Conservation (phyloP, 805 yeast species). For the Barnettozyma californica region DNA sequence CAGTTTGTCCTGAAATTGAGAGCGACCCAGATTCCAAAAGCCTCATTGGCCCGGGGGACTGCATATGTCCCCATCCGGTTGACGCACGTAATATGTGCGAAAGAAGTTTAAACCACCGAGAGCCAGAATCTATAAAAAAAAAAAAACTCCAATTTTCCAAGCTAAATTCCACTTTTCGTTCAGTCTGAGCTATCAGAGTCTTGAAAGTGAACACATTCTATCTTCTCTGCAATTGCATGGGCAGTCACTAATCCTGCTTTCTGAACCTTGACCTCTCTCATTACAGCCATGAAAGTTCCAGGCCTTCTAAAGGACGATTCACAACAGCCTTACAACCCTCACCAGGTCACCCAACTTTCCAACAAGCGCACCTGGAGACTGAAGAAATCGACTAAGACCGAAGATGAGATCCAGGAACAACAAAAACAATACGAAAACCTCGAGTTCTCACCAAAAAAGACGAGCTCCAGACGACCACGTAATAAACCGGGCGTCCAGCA, state of each 20-base stretch:
- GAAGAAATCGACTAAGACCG: constrained; percentile 21
- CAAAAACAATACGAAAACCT: constrained; percentile 20
- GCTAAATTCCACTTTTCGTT: background rate
- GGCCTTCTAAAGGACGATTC: background rate
- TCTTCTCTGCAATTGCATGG: background rate
- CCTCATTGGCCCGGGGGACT: background rate
- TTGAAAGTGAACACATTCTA: background rate
- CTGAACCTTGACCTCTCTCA: background rate
- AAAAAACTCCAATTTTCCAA: background rate
- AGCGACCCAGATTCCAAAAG: background rate
- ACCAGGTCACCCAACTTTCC: constrained; percentile 6
- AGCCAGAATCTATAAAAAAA: background rate
- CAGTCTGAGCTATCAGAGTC: background rate
- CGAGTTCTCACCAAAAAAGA: constrained; percentile 24
- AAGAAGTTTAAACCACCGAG: background rate
- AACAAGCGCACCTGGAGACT: constrained; percentile 26
- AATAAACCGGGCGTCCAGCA: constrained; percentile 22
- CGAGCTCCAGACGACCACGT: constrained; percentile 22
- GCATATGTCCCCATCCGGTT: background rate
- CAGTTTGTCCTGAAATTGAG: background rate
- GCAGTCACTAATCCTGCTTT: background rate
- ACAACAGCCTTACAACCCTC: background rate
- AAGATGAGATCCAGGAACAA: constrained; percentile 21
- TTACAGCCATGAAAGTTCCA: background rate
- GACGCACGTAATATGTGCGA: background rate